These are phyloP conservation scores for Nepenthes mirabilis DNA, from an alignment of 148 eudicot species.

Conservation along the genomic window DNA sequence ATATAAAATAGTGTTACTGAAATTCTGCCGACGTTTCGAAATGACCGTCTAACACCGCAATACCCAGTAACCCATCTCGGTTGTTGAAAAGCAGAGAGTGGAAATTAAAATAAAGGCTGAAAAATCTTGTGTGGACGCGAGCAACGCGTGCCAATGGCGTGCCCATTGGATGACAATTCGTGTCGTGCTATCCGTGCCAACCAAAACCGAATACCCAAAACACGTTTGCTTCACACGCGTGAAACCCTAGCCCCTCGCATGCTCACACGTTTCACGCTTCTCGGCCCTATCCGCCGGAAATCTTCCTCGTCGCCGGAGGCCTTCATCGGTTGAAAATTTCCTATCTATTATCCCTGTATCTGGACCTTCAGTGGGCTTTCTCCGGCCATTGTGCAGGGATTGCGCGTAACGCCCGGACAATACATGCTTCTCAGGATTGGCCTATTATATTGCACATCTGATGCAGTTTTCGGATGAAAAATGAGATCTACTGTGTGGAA, in stretches of 20 bases:
- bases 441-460: no score
- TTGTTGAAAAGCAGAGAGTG: no score
- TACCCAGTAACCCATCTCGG: no score
- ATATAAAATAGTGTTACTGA: no score
- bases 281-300: slow-evolving; percentile 12
- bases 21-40: no score
- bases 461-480: no score
- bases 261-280: slow-evolving; percentile 27
- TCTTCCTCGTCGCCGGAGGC: slow-evolving; percentile 16
- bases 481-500: not conserved
- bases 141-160: slow-evolving; percentile 1
- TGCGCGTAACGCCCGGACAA: no score
- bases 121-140: not conserved
- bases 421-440: no score
- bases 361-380: not conserved
- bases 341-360: not conserved
- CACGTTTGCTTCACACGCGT: slow-evolving; percentile 50
- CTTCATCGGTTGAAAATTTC: not conserved
- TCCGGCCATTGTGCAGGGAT: not conserved
- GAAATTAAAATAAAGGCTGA: no score
- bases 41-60: no score
- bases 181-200: slow-evolving; percentile 14
- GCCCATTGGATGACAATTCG: not conserved
- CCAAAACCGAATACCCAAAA: slow-evolving; percentile 8
- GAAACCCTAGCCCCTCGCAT: slow-evolving; percentile 34